Evolutionary conservation across 352 stramenopile genomes (phyloP), one percentile per base, ranked within the genome.

Genomic region (Phytophthora palmivora): DNA sequence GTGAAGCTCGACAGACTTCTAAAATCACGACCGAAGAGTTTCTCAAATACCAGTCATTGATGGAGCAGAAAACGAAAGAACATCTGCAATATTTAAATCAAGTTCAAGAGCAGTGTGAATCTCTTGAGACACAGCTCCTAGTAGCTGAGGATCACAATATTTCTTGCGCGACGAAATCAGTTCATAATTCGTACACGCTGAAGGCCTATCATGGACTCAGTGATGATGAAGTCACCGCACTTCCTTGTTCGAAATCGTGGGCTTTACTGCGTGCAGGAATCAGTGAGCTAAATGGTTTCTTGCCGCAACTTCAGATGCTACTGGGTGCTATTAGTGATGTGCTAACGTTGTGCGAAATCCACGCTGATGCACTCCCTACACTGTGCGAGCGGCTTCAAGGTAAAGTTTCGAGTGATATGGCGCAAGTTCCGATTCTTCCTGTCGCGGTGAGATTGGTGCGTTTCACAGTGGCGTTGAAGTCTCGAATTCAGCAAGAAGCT

Each of bases 251-350:
- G 12, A 56, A 59, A 16, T 43, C 41, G 34, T 74, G 65, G 65
- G 9, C 14, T 21, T n/a, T 66, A 3, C 50, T 70, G 18, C 47
- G 53, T 3, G 41, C 48, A 2, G 53, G 36, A 10, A 65, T 88
- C 14, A 56, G 46, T 6, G 55, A 63, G 24, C 44, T 89, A 3
- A 59, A 63, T 14, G 60, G 56, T 15, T 89, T 89, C 30, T 58
- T 88, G 2, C 61, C 71, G 12, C 57, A 84, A 10, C 54, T 89
- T 0, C 71, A 84, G 61, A 55, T 57, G 5, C 59, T 84, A 9
- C 34, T 77, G 1, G 47, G 53, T 9, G 53, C 66, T 22, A 11
- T 88, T 24, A 51, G 72, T 22, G 65, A 64, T 1, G 63, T 69
- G 1, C 46, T 90, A 9, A 45, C 36, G 19, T 42, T 82, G 3